Conservation (phyloP, 495 filamentous ascomycete species). For the Cercophora sp. region DNA sequence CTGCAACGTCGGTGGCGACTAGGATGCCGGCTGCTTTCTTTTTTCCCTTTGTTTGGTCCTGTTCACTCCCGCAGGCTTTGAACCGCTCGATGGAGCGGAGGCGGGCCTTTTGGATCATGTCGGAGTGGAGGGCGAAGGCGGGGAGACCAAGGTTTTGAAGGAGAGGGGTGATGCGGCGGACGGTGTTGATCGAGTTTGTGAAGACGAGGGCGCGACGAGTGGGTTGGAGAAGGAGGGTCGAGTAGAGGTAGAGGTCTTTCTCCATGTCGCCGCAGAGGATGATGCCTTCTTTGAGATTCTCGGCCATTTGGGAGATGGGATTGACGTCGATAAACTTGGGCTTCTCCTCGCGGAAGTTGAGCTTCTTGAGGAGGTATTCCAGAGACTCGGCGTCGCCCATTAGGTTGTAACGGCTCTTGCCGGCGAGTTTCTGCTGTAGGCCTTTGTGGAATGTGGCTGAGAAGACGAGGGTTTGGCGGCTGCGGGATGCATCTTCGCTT, state of each 20-base stretch:
- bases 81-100: constrained; percentile 90
- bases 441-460: constrained; percentile 92
- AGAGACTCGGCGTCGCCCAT: constrained; percentile 75
- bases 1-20: constrained; percentile 92
- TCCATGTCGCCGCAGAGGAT: constrained; percentile 89
- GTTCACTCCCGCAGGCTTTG: constrained; percentile 51
- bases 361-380: constrained; percentile 85
- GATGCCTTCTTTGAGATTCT: constrained; percentile 79
- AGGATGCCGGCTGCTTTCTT: constrained; percentile 59
- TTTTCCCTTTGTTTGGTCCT: constrained; percentile 14
- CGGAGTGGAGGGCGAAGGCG: constrained; percentile 77
- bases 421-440: constrained; percentile 82
- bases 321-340: constrained; percentile 93
- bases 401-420: constrained; percentile 64
- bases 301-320: constrained; percentile 79
- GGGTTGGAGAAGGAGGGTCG: constrained; percentile 77
- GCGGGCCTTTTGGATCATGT: constrained; percentile 96
- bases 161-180: constrained; percentile 79
- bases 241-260: constrained; percentile 95
- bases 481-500: constrained; percentile 28
- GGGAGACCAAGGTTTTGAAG: constrained; percentile 78
- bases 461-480: constrained; percentile 90
- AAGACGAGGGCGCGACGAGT: constrained; percentile 79
- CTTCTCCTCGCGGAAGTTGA: constrained; percentile 76
- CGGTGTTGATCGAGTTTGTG: constrained; percentile 91